phyloP scores from a whole-genome alignment of 2,329 filamentous ascomycete genomes.

The Chaetoscypha palmicola region DNA sequence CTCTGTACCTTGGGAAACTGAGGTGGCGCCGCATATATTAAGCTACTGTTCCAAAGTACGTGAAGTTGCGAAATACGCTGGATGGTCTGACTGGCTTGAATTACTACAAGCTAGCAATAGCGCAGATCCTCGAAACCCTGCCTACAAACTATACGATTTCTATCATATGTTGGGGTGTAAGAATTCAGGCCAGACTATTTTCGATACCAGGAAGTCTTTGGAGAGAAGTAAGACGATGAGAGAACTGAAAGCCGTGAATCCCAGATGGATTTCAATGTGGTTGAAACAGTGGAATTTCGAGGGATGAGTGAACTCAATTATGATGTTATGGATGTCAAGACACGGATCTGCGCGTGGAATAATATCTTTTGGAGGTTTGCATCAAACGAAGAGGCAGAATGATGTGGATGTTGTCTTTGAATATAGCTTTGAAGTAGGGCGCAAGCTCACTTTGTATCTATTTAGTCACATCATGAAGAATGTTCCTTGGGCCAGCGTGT shows the following conservation, averaged over 20 bases:
- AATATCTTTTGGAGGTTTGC: not conserved
- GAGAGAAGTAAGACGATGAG: not conserved
- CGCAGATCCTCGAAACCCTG: not conserved
- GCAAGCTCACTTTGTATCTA: no score
- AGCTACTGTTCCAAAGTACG: no score
- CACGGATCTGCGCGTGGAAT: not conserved
- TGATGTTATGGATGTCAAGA: not conserved
- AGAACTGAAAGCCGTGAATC: no score
- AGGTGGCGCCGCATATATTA: not conserved
- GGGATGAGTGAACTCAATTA: not conserved
- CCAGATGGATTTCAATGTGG: no score
- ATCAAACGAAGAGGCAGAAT: no score
- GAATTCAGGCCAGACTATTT: not conserved
- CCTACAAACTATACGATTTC: not conserved
- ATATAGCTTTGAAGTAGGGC: no score
- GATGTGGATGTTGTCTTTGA: no score
- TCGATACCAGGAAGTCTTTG: not conserved
- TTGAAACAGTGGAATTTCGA: no score
- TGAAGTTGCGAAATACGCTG: not conserved
- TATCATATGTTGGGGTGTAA: not conserved
- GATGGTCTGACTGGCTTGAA: not conserved
- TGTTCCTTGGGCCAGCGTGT: no score
- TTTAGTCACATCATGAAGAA: no score
- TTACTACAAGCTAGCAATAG: not conserved
- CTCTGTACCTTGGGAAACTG: not conserved